phyloP scores from a whole-genome alignment of 106 monocot genomes.

The Narthecium ossifragum region DNA sequence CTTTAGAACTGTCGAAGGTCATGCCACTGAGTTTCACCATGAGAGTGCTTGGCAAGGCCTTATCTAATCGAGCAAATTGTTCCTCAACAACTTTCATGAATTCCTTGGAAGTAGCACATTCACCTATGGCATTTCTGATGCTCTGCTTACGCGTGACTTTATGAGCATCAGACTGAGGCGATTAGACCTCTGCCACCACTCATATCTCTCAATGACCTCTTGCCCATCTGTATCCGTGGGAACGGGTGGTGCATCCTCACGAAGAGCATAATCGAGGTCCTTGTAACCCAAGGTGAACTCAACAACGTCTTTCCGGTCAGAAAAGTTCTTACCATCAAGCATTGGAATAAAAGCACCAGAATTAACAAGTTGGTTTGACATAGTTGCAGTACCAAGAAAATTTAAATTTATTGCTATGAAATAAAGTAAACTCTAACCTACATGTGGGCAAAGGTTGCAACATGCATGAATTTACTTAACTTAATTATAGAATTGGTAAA shows the following conservation, averaged over 20 bases:
- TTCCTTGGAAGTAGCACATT: not conserved
- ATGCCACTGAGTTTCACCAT: slow-evolving; percentile 5
- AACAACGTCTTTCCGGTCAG: not conserved
- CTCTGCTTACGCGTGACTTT: not conserved
- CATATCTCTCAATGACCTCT: not conserved
- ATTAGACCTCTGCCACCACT: slow-evolving; percentile 18
- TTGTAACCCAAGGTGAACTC: not conserved
- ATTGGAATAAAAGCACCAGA: no score
- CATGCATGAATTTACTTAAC: no score
- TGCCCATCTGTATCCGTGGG: not conserved
- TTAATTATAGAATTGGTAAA: no score
- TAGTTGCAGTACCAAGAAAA: no score
- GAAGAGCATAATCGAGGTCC: not conserved
- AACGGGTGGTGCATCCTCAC: not conserved
- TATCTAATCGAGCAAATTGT: slow-evolving; percentile 6
- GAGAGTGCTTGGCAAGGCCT: slow-evolving; percentile 5
- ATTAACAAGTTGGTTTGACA: no score
- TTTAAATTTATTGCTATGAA: no score
- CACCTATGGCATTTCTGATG: slow-evolving; percentile 5
- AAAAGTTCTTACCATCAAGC: no score
- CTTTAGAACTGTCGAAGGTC: not conserved
- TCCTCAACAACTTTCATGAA: slow-evolving; percentile 4
- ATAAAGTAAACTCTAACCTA: no score
- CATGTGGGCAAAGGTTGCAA: no score
- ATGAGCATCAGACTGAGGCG: slow-evolving; percentile 7